These are phyloP conservation scores for Dichotomocladium elegans DNA, from an alignment of 371 early-diverging fungal species.

Conservation along the genomic window DNA sequence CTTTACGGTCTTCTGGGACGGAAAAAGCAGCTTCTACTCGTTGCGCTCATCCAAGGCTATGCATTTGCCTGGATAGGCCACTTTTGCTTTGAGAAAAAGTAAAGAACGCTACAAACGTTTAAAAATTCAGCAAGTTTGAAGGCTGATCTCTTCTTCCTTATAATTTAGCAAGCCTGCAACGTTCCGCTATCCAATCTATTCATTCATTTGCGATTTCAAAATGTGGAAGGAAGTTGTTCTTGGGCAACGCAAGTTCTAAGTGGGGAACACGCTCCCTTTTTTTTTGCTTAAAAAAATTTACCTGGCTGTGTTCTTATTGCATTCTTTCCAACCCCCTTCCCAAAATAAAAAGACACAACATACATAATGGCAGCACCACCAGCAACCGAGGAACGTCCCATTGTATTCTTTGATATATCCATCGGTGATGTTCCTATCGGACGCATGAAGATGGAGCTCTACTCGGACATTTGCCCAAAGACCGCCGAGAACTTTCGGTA, in stretches of 20 bases:
- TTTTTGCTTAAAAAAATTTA: no score
- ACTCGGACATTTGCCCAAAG: slow-evolving; percentile 89
- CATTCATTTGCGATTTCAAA: slow-evolving; percentile 58
- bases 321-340: neutral
- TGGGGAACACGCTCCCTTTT: no score
- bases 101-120: slow-evolving; percentile 1
- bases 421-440: slow-evolving; percentile 79
- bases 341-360: neutral
- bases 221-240: slow-evolving; percentile 57
- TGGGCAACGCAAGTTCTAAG: slow-evolving; percentile 35
- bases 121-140: no score
- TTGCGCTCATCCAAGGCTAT: slow-evolving; percentile 45
- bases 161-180: slow-evolving; percentile 59
- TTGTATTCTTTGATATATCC: slow-evolving; percentile 76
- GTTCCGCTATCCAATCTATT: slow-evolving; percentile 63
- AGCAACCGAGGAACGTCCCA: slow-evolving; percentile 47
- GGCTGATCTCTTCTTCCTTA: neutral
- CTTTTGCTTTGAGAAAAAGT: slow-evolving; percentile 63
- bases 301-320: neutral
- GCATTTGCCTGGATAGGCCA: slow-evolving; percentile 69
- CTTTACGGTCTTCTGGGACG: slow-evolving; percentile 16
- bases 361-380: slow-evolving; percentile 1
- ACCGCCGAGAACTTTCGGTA: slow-evolving; percentile 98
- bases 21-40: slow-evolving; percentile 14
- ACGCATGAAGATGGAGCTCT: slow-evolving; percentile 95